A percentile compares a stretch with the other conserved stretches of the same genome.
These are phyloP conservation scores for Cystobasidium pallidum DNA, from an alignment of 1,284 basidiomycete genomes.

Conservation along the genomic window DNA sequence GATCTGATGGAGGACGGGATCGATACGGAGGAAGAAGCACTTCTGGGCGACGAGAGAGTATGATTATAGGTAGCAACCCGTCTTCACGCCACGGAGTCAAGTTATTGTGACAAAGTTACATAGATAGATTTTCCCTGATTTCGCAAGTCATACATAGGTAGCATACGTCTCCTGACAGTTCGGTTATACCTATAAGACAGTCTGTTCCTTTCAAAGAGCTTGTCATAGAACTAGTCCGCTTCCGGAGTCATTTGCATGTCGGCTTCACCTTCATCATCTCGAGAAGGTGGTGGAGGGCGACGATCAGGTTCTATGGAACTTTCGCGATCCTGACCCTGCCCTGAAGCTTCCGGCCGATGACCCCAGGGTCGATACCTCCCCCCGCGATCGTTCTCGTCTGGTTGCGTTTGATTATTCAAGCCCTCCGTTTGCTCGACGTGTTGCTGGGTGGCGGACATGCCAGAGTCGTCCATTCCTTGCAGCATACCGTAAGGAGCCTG, in stretches of 20 bases:
- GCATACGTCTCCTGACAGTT: too few species aligned
- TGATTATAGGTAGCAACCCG: background rate
- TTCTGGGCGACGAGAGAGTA: slow-evolving; percentile 35
- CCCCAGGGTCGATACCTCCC: background rate
- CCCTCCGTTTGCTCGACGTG: background rate
- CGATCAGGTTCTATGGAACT: slow-evolving; percentile 5
- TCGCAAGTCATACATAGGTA: slow-evolving; percentile 10
- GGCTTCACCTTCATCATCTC: slow-evolving; percentile 32
- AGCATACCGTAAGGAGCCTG: slow-evolving; percentile 2
- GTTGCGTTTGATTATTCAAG: background rate
- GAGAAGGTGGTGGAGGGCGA: background rate
- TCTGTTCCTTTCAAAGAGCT: background rate
- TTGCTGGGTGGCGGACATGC: background rate
- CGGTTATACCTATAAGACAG: too few species aligned
- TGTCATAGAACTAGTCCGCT: background rate
- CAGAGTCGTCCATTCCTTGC: background rate
- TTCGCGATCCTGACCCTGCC: background rate
- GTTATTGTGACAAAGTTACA: background rate
- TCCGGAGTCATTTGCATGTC: slow-evolving; percentile 43
- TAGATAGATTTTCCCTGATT: background rate
- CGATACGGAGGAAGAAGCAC: slow-evolving; percentile 14
- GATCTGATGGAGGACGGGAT: slow-evolving; percentile 1
- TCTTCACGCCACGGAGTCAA: too few species aligned
- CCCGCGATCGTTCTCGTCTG: background rate
- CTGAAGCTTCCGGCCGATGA: background rate